Conservation (phyloP, 129 eudicot species). For the Tagetes erecta region DNA sequence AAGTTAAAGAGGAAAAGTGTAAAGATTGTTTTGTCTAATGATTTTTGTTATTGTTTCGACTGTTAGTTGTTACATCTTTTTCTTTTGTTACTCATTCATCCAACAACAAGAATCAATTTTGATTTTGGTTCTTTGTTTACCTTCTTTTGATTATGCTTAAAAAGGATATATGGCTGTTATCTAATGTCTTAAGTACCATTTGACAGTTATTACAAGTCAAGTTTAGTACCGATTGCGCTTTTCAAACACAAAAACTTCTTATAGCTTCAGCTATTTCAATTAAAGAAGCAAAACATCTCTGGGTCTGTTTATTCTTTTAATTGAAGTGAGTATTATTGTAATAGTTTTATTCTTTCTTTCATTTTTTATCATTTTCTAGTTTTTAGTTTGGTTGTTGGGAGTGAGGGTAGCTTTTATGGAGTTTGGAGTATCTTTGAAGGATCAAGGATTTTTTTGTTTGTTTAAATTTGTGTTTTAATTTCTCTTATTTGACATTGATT, state of each 20-base stretch:
- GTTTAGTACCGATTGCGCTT: slow-evolving; percentile 2
- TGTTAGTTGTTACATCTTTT: slow-evolving; percentile 38
- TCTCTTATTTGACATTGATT: slow-evolving; percentile 35
- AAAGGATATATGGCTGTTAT: slow-evolving; percentile 2
- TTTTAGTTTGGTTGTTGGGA: slow-evolving; percentile 64
- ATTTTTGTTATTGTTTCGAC: slow-evolving; percentile 39
- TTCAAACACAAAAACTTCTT: not conserved
- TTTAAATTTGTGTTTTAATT: slow-evolving; percentile 27
- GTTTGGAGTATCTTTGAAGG: slow-evolving; percentile 81
- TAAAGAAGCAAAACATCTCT: not conserved
- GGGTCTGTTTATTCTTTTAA: slow-evolving; percentile 4
- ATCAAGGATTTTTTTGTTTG: slow-evolving; percentile 53
- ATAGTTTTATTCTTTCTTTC: too few relatives aligned
- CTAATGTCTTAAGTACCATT: not conserved
- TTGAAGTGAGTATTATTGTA: not conserved
- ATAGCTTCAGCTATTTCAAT: not conserved
- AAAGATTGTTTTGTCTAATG: slow-evolving; percentile 33
- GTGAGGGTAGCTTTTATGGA: slow-evolving; percentile 81
- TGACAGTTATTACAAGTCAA: not conserved
- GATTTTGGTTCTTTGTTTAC: slow-evolving; percentile 10
- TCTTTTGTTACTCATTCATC: slow-evolving; percentile 10
- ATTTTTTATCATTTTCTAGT: slow-evolving; percentile 25
- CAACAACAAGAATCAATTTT: slow-evolving; percentile 21
- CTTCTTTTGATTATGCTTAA: not conserved
- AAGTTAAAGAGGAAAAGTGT: slow-evolving; percentile 41